A percentile compares a stretch with the other conserved stretches of the same genome.
phyloP scores from a whole-genome alignment of 345 rosid species.

The Rubroshorea leprosula region DNA sequence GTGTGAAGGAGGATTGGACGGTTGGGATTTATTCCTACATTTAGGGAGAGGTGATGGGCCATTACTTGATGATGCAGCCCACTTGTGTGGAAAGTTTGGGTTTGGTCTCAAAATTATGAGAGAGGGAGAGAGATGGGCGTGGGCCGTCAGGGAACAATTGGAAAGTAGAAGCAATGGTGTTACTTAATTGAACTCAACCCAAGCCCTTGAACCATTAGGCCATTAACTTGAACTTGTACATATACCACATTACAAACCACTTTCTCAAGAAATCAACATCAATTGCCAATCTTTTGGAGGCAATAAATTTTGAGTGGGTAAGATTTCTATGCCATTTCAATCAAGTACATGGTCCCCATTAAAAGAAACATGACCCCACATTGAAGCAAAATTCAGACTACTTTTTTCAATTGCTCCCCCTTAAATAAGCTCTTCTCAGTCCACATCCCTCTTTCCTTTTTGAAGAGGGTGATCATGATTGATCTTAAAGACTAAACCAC shows the following conservation, averaged over 20 bases:
- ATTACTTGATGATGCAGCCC: no score
- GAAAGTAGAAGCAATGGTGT: no score
- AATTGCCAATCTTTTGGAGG: conserved; percentile 5
- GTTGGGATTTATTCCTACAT: no score
- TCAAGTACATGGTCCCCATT: background rate
- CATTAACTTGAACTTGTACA: no score
- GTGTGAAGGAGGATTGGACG: no score
- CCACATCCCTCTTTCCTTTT: background rate
- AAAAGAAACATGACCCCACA: background rate
- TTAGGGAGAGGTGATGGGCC: no score
- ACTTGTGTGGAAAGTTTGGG: no score
- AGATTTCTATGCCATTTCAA: conserved; percentile 1
- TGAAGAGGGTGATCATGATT: conserved; percentile 16
- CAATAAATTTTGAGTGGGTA: conserved; percentile 12
- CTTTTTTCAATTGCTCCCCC: background rate
- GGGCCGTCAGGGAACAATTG: no score
- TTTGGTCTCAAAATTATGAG: no score
- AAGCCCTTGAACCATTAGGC: no score
- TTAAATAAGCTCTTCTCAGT: background rate
- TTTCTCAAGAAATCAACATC: conserved; percentile 6
- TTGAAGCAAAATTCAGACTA: background rate
- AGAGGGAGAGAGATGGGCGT: no score
- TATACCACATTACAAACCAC: conserved; percentile 3
- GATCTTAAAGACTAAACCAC: conserved; percentile 10
- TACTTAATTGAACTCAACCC: no score